These are phyloP conservation scores for Paecilomyces sp. DNA, from an alignment of 2,329 filamentous ascomycete species.

Conservation along the genomic window DNA sequence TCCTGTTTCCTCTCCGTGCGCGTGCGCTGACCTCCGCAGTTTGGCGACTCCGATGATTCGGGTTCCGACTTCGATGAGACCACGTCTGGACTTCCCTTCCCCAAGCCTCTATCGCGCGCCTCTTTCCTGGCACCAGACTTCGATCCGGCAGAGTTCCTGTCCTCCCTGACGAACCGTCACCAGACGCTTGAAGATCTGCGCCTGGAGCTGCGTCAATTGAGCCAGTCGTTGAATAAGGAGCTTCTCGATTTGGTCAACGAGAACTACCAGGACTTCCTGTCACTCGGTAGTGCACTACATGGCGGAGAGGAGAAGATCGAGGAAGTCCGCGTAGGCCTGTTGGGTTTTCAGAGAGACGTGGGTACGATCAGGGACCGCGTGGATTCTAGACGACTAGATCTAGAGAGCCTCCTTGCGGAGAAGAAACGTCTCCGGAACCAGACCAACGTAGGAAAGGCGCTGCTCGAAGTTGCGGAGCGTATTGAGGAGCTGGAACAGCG, in stretches of 20 bases:
- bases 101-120: slow-evolving; percentile 69
- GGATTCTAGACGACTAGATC: slow-evolving; percentile 54
- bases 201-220: slow-evolving; percentile 73
- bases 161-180: slow-evolving; percentile 74
- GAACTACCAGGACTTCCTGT: slow-evolving; percentile 88
- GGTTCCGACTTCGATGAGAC: slow-evolving; percentile 52
- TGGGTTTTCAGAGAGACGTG: slow-evolving; percentile 79
- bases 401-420: slow-evolving; percentile 57
- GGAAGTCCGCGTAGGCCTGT: slow-evolving; percentile 75
- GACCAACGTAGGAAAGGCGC: slow-evolving; percentile 53
- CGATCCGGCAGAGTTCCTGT: slow-evolving; percentile 74
- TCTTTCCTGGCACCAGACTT: slow-evolving; percentile 77
- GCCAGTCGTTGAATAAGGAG: slow-evolving; percentile 72
- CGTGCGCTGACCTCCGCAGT: slow-evolving; percentile 19
- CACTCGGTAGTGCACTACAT: slow-evolving; percentile 69
- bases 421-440: slow-evolving; percentile 56
- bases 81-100: slow-evolving; percentile 69
- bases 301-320: slow-evolving; percentile 90
- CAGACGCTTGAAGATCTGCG: slow-evolving; percentile 94
- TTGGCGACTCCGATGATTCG: slow-evolving; percentile 40
- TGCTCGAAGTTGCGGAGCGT: slow-evolving; percentile 40
- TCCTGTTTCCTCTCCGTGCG: not conserved
- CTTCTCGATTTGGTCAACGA: slow-evolving; percentile 90
- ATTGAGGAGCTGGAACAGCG: slow-evolving; percentile 57
- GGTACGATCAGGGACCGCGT: slow-evolving; percentile 65